These are phyloP conservation scores for Heliosperma pusillum DNA, from an alignment of 148 eudicot species.

Conservation along the genomic window DNA sequence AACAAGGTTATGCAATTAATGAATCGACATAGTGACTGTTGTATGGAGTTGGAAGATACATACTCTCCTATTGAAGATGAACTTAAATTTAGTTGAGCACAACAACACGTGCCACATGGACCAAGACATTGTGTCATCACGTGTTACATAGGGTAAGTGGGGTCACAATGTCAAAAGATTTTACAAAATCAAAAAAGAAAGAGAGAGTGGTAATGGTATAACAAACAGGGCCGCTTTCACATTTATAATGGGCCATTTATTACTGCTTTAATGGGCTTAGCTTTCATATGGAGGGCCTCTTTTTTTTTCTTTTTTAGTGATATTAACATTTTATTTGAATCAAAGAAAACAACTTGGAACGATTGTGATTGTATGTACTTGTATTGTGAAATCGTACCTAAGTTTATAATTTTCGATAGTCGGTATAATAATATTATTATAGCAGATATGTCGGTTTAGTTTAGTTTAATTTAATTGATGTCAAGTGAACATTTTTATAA, in stretches of 20 bases:
- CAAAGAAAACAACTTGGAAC: not conserved
- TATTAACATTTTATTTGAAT: slow-evolving; percentile 3
- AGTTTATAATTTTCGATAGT: no score
- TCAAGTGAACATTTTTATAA: no score
- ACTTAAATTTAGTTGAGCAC: not conserved
- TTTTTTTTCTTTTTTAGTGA: not conserved
- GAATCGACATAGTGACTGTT: not conserved
- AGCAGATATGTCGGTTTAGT: no score
- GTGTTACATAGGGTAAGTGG: slow-evolving; percentile 23
- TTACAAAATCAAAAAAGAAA: not conserved
- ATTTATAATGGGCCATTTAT: slow-evolving; percentile 24
- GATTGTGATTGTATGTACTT: not conserved
- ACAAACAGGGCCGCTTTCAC: slow-evolving; percentile 17
- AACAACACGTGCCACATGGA: slow-evolving; percentile 17
- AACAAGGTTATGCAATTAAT: not conserved
- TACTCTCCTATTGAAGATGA: no score
- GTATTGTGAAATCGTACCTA: not conserved
- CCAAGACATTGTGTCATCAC: slow-evolving; percentile 18
- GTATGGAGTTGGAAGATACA: no score
- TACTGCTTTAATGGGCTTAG: slow-evolving; percentile 24
- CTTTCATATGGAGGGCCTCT: slow-evolving; percentile 2
- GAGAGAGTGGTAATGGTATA: not conserved
- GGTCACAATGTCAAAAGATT: slow-evolving; percentile 3
- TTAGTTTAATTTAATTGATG: no score
- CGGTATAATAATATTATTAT: no score